phyloP scores from a whole-genome alignment of 225 moss, liverwort and hornwort species.

The Lunularia cruciata region DNA sequence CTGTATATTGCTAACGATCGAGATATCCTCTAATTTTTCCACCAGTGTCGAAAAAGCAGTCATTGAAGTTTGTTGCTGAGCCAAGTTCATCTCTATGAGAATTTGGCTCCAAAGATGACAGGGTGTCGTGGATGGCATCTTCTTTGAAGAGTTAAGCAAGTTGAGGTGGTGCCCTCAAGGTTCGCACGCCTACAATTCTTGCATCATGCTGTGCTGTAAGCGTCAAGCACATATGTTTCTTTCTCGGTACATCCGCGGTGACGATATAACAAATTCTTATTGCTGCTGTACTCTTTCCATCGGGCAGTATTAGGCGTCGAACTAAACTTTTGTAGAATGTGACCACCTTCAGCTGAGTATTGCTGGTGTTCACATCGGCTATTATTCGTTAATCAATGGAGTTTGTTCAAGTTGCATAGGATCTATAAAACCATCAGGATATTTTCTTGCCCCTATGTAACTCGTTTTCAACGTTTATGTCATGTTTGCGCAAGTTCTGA shows the following conservation, averaged over 20 bases:
- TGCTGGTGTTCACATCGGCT: constrained; percentile 4
- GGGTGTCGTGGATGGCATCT: not conserved
- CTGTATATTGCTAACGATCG: not conserved
- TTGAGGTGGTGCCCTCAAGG: not conserved
- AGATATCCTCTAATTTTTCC: not conserved
- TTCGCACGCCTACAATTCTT: not conserved
- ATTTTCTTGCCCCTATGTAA: too few relatives aligned
- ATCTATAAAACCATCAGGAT: too few relatives aligned
- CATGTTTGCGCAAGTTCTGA: too few relatives aligned
- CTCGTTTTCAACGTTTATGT: too few relatives aligned
- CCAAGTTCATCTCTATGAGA: not conserved
- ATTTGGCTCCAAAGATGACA: not conserved
- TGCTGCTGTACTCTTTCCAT: not conserved
- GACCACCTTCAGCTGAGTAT: not conserved
- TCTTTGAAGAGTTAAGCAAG: not conserved
- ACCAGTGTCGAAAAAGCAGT: not conserved
- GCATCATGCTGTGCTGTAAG: not conserved
- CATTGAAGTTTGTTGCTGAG: constrained; percentile 10
- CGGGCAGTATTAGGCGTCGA: not conserved
- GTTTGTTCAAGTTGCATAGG: not conserved
- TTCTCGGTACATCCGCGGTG: not conserved
- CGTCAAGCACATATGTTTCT: too few relatives aligned
- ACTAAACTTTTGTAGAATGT: not conserved
- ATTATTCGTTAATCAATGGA: not conserved
- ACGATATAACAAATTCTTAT: too few relatives aligned